A percentile compares a stretch with the other conserved stretches of the same genome.
Conservation (phyloP, 2,329 filamentous ascomycete genomes). For the Atkinsonella hypoxylon region DNA sequence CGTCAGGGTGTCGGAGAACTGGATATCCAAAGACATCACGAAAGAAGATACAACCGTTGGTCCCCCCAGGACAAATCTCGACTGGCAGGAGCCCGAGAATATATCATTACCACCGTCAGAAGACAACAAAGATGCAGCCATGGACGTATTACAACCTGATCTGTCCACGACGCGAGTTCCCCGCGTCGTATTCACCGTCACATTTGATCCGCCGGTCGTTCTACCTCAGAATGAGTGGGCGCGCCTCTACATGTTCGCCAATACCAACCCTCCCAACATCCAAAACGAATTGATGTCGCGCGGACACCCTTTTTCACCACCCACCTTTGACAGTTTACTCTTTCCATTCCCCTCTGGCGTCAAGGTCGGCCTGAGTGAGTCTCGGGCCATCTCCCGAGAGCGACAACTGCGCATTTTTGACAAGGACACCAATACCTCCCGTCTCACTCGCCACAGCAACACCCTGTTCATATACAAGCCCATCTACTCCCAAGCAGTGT, state of each 20-base stretch:
- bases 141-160: conserved; percentile 39
- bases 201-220: conserved; percentile 61
- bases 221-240: conserved; percentile 53
- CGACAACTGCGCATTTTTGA: conserved; percentile 33
- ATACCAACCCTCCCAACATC: conserved; percentile 28
- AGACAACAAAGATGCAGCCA: conserved; percentile 35
- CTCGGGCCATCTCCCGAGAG: conserved; percentile 39
- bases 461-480: conserved; percentile 59
- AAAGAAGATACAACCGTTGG: conserved; percentile 36
- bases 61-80: conserved; percentile 35
- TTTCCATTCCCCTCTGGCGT: conserved; percentile 40
- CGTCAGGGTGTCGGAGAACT: conserved; percentile 59
- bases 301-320: conserved; percentile 14
- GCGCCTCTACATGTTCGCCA: conserved; percentile 47
- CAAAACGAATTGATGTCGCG: conserved; percentile 21
- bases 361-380: conserved; percentile 44
- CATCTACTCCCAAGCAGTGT: conserved; percentile 56
- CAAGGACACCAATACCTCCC: conserved; percentile 15
- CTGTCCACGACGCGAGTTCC: conserved; percentile 43
- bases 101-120: conserved; percentile 41
- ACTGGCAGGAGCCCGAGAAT: conserved; percentile 64
- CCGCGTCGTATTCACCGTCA: conserved; percentile 62
- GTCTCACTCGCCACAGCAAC: conserved; percentile 36
- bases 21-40: conserved; percentile 58
- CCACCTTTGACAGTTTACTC: conserved; percentile 45